phyloP scores from a whole-genome alignment of 768 basidiomycete species.

The Suillus ampliporus region DNA sequence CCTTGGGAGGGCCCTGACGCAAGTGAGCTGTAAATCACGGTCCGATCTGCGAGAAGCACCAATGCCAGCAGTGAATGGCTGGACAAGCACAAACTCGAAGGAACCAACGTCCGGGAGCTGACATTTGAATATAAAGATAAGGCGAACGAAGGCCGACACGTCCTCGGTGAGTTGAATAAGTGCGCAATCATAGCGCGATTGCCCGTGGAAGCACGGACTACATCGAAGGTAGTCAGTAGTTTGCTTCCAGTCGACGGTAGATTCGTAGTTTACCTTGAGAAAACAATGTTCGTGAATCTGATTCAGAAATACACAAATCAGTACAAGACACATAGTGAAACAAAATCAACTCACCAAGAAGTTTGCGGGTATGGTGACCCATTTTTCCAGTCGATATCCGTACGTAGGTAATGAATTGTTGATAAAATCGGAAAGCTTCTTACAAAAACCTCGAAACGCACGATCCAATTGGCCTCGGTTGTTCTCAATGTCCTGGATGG shows the following conservation, averaged over 20 bases:
- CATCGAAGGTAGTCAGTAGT: constrained; percentile 35
- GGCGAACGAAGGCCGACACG: constrained; percentile 18
- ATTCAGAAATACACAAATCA: constrained; percentile 3
- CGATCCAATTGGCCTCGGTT: not conserved
- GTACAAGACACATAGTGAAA: constrained; percentile 4
- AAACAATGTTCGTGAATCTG: constrained; percentile 32
- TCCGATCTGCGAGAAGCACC: constrained; percentile 21
- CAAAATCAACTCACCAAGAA: not conserved
- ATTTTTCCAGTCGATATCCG: not conserved
- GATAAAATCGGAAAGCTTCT: constrained; percentile 1
- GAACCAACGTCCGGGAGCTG: constrained; percentile 13
- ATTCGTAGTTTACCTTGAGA: constrained; percentile 36
- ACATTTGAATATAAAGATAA: constrained; percentile 30
- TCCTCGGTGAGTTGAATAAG: constrained; percentile 21
- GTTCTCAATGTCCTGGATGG: constrained; percentile 1
- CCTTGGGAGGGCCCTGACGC: constrained; percentile 16
- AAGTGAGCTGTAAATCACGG: constrained; percentile 22
- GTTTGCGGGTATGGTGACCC: not conserved
- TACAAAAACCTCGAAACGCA: not conserved
- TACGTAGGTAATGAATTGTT: constrained; percentile 9
- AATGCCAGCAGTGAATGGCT: constrained; percentile 19
- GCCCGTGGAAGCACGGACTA: constrained; percentile 35
- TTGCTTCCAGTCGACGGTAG: constrained; percentile 33
- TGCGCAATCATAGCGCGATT: constrained; percentile 34
- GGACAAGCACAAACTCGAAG: constrained; percentile 27